Evolutionary conservation across 345 rosid species (phyloP), one percentile per base, ranked within the genome.

Genomic region (Microcos paniculata): DNA sequence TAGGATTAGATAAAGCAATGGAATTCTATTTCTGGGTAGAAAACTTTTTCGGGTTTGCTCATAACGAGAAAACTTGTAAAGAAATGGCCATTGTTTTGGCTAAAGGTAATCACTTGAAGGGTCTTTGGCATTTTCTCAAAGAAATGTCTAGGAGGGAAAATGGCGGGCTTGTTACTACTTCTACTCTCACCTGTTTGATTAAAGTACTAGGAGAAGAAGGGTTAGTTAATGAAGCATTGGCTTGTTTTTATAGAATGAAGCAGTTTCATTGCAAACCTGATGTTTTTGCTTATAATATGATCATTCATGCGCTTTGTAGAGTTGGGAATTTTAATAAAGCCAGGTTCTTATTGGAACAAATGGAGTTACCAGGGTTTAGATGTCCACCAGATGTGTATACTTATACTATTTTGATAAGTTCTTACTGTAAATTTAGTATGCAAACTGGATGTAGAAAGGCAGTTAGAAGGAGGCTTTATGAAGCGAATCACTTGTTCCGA

Each of bases 201-300:
- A 94, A 94, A 90, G 93, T 91, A 73, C 88, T 92, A 77, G 97
- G 91, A 76, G 95, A 94, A 76, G 95, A 94, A 85, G 98, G 98
- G 28, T 80, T 90, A 51, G 95, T 88, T 18, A 84, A 87, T 30
- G 94, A 92, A 77, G 93, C 95, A 14, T 77, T 91, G 78, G 78
- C 86, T 74, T 78, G 81, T 0, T 91, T 94, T 72, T 90, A 90
- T 51, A 77, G 97, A 81, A 90, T 92, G 92, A 94, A 90, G 79
- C 89, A 88, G 72, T 87, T 83, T 49, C 90, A 74, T 18, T 91
- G 94, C 74, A 91, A 89, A 73, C 97, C 90, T 3, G 98, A 94
- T 74, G 95, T 92, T 69, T 86, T 83, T 49, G 90, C 98, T 0
- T 92, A 91, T 57, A 94, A 92, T 78, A 88, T 90, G 19, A 80